These are phyloP conservation scores for Trametes elegans DNA, from an alignment of 768 basidiomycete species.

Conservation along the genomic window DNA sequence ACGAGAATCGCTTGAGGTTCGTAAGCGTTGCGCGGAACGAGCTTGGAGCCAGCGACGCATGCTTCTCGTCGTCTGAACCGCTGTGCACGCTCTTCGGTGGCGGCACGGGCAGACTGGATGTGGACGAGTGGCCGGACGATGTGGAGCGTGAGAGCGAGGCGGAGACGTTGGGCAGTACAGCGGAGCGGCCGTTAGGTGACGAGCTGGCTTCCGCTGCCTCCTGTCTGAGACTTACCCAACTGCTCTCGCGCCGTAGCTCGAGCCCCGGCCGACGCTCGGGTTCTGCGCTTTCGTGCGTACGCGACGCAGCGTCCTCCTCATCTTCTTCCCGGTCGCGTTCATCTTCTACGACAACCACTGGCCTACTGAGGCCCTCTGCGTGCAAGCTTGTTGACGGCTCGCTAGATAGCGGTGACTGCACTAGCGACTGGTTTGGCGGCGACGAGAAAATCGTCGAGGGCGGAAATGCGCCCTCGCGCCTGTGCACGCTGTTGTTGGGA, in stretches of 20 bases:
- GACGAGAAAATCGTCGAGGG: conserved; percentile 35
- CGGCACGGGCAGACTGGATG: conserved; percentile 14
- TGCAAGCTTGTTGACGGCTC: neutral
- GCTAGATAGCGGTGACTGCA: conserved; percentile 9
- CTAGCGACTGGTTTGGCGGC: conserved; percentile 17
- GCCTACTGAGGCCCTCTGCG: neutral
- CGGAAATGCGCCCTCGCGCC: conserved; percentile 67
- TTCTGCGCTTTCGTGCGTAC: conserved; percentile 4
- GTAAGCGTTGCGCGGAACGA: conserved; percentile 27
- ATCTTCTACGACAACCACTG: conserved; percentile 15
- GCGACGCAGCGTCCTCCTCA: neutral
- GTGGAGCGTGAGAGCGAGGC: conserved; percentile 12
- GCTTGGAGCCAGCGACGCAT: conserved; percentile 4
- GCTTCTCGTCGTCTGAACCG: conserved; percentile 17
- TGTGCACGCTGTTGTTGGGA: conserved; percentile 27
- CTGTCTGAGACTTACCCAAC: conserved; percentile 29
- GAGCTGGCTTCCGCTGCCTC: conserved; percentile 7
- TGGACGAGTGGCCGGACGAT: conserved; percentile 12
- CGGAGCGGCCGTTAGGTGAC: conserved; percentile 23
- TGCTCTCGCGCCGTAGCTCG: conserved; percentile 26
- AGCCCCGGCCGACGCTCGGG: conserved; percentile 12
- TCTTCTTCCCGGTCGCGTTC: conserved; percentile 6
- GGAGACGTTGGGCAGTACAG: conserved; percentile 1
- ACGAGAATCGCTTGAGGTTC: conserved; percentile 44
- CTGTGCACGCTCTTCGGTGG: conserved; percentile 19